Conservation (phyloP, 176 grass and related monocot genomes). For the Oryza rufipogon region DNA sequence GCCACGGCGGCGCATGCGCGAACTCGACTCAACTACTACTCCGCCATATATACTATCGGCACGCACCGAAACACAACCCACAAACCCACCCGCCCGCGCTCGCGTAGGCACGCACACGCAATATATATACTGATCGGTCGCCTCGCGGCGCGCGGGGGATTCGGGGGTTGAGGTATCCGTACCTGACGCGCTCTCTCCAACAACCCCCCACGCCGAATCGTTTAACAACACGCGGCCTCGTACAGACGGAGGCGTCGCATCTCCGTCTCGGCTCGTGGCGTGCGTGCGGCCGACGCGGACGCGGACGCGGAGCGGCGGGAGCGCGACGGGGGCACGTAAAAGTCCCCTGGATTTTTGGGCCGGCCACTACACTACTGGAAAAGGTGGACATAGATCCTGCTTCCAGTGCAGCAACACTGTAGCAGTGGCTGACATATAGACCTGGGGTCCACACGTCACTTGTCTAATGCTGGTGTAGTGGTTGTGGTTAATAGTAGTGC, state of each 20-base stretch:
- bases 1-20: no score
- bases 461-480: no score
- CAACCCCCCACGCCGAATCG: not conserved
- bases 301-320: not conserved
- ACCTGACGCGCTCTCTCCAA: not conserved
- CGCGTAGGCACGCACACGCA: not conserved
- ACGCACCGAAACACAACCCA: not conserved
- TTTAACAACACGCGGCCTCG: not conserved
- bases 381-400: no score
- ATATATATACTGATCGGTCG: not conserved
- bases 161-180: not conserved
- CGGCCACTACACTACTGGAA: no score
- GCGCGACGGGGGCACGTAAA: not conserved
- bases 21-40: no score
- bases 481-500: no score
- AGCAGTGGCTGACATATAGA: no score
- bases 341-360: no score
- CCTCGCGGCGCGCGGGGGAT: not conserved
- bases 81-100: no score
- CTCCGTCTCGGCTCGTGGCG: not conserved
- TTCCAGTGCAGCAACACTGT: no score
- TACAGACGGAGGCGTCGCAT: not conserved
- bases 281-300: no score
- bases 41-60: not conserved
- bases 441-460: no score